Percentiles rank a stretch among this genome's conserved stretches.
Conservation (phyloP, 352 stramenopile species). For the Phytopythium montanum region DNA sequence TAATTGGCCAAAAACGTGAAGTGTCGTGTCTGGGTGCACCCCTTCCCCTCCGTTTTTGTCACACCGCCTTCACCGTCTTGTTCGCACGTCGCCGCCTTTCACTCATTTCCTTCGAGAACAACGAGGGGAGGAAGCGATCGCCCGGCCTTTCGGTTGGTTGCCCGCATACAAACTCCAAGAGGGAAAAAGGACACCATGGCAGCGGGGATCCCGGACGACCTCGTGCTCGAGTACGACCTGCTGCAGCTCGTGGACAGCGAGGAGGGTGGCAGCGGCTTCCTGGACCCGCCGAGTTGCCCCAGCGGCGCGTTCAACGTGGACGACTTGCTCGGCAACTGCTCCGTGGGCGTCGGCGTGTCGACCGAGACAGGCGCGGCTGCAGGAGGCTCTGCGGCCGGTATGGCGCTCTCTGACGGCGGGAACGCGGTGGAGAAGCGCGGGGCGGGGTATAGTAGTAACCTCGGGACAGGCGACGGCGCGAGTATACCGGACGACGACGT, state of each 20-base stretch:
- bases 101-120: conserved; percentile 9
- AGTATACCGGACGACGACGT: conserved; percentile 22
- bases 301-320: conserved; percentile 18
- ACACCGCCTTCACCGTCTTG: too few relatives aligned
- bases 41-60: background rate
- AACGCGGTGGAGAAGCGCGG: conserved; percentile 10
- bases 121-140: background rate
- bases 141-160: background rate
- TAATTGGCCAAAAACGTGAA: background rate
- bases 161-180: background rate
- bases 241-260: conserved; percentile 33
- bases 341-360: conserved; percentile 25
- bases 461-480: conserved; percentile 2
- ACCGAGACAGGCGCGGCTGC: conserved; percentile 3
- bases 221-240: conserved; percentile 44
- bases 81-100: background rate
- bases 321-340: conserved; percentile 27
- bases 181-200: conserved; percentile 12
- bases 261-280: conserved; percentile 15
- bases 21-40: background rate
- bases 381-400: conserved; percentile 12
- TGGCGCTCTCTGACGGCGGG: conserved; percentile 9
- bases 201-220: conserved; percentile 28
- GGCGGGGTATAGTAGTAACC: conserved; percentile 11
- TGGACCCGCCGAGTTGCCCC: conserved; percentile 12